Evolutionary conservation across 2,329 filamentous ascomycete genomes (phyloP).

Genomic region (Exophiala viscosa): DNA sequence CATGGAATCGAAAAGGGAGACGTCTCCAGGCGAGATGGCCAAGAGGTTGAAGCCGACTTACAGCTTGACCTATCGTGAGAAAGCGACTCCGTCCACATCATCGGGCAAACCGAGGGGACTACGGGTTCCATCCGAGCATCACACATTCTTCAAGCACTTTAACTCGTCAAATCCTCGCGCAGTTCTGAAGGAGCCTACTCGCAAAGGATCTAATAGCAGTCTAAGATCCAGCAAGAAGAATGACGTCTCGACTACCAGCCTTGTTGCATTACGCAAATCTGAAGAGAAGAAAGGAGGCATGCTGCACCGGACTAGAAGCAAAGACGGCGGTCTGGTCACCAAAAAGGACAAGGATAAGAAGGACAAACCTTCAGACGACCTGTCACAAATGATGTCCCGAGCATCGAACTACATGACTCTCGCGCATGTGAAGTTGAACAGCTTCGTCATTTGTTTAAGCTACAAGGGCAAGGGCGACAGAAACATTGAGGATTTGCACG

Average conservation of each 20-base stretch:
- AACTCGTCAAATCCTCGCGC: slow-evolving; percentile 19
- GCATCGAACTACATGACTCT: slow-evolving; percentile 98
- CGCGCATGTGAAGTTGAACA: slow-evolving; percentile 89
- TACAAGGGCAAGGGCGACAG: slow-evolving; percentile 95
- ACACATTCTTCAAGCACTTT: slow-evolving; percentile 26
- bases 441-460: slow-evolving; percentile 89
- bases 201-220: slow-evolving; percentile 32
- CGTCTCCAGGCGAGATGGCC: slow-evolving; percentile 71
- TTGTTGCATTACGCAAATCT: slow-evolving; percentile 14
- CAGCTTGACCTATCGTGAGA: slow-evolving; percentile 17
- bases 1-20: slow-evolving; percentile 51
- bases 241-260: slow-evolving; percentile 22
- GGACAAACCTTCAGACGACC: slow-evolving; percentile 73
- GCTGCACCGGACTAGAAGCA: slow-evolving; percentile 40
- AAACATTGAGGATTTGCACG: slow-evolving; percentile 93
- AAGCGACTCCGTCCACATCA: slow-evolving; percentile 6
- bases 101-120: slow-evolving; percentile 21
- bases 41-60: slow-evolving; percentile 79
- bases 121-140: slow-evolving; percentile 22
- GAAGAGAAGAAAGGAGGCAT: slow-evolving; percentile 46
- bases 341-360: slow-evolving; percentile 48
- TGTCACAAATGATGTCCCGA: slow-evolving; percentile 93
- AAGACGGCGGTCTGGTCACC: slow-evolving; percentile 32
- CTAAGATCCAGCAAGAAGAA: slow-evolving; percentile 36
- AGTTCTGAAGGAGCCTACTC: slow-evolving; percentile 14